Evolutionary conservation across 73 alveolate species (phyloP).

Genomic region (Durusdinium trenchii): DNA sequence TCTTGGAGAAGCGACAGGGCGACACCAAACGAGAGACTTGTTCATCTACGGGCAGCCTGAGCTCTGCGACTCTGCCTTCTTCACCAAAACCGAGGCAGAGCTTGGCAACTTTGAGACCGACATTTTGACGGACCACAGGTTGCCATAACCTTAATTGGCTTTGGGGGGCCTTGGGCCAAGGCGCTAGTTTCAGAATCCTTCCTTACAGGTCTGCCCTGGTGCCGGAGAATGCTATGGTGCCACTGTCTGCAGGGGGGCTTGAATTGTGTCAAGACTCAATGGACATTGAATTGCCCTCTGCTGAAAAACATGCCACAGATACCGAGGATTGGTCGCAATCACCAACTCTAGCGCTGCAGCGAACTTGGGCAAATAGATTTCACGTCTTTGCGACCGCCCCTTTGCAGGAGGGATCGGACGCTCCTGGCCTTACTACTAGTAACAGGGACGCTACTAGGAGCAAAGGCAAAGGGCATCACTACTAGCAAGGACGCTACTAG

Average conservation of each 20-base stretch:
- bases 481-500: no score
- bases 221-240: constrained; percentile 85
- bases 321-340: constrained; percentile 82
- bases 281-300: not conserved
- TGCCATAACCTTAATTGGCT: constrained; percentile 10
- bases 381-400: no score
- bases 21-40: no score
- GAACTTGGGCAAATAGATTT: no score
- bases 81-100: constrained; percentile 49
- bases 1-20: not conserved
- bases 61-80: not conserved
- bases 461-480: no score
- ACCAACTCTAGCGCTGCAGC: constrained; percentile 79
- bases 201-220: constrained; percentile 59
- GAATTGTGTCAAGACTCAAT: not conserved
- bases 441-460: no score
- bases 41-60: no score
- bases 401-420: no score
- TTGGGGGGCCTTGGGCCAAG: not conserved
- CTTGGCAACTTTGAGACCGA: constrained; percentile 66
- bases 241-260: constrained; percentile 48
- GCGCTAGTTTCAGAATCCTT: not conserved
- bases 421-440: no score
- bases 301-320: not conserved
- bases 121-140: constrained; percentile 71